Evolutionary conservation across 768 basidiomycete genomes (phyloP).

Genomic region (Suillus subluteus): DNA sequence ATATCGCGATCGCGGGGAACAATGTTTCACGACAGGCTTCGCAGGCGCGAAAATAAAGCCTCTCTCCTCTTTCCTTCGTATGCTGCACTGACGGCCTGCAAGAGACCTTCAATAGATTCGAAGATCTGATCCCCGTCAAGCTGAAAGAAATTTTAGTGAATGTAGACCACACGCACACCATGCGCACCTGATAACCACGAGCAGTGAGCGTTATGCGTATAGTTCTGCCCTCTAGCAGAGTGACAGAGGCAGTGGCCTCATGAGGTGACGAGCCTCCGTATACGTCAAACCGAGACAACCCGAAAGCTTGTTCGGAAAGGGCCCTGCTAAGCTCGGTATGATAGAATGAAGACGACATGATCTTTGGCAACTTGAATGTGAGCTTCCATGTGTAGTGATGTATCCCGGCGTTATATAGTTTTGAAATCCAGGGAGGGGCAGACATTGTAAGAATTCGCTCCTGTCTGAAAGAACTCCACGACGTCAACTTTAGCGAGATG

Average conservation of each 20-base stretch:
- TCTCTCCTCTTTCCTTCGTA: constrained; percentile 54
- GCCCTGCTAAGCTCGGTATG: constrained; percentile 55
- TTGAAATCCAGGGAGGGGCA: constrained; percentile 29
- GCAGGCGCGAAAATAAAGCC: constrained; percentile 50
- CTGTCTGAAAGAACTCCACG: constrained; percentile 20
- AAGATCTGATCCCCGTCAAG: constrained; percentile 37
- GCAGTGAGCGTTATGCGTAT: constrained; percentile 52
- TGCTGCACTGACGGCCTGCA: constrained; percentile 56
- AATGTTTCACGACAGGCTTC: constrained; percentile 34
- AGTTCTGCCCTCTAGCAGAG: constrained; percentile 56
- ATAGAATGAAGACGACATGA: constrained; percentile 35
- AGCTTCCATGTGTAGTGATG: constrained; percentile 23
- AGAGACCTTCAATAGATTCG: constrained; percentile 63
- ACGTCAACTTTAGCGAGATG: constrained; percentile 20
- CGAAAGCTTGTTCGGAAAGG: constrained; percentile 62
- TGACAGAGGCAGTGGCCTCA: constrained; percentile 57
- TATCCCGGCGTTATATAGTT: constrained; percentile 30
- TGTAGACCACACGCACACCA: constrained; percentile 6
- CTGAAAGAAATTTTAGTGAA: constrained; percentile 23
- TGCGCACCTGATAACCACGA: constrained; percentile 59
- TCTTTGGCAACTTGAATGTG: constrained; percentile 12
- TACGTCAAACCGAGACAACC: constrained; percentile 52
- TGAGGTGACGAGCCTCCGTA: constrained; percentile 38
- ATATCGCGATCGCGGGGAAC: background rate
- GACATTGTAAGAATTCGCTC: constrained; percentile 24